Conservation (phyloP, 2,329 filamentous ascomycete species). For the Cryphonectria naterciae region DNA sequence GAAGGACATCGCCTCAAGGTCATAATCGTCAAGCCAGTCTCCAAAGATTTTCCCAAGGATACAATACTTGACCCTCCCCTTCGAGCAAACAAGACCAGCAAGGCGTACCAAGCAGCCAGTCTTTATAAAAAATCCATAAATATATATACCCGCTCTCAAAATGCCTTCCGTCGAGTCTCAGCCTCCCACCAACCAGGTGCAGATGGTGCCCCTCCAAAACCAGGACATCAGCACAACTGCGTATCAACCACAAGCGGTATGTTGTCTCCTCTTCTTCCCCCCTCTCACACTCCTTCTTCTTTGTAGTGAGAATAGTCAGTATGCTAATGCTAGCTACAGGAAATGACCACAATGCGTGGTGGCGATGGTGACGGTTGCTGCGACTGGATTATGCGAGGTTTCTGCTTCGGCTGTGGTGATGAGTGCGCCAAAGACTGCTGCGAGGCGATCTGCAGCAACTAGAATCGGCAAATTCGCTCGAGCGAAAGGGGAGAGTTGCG, state of each 20-base stretch:
- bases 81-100: too few species aligned
- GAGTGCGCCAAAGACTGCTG: slow-evolving; percentile 3
- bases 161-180: slow-evolving; percentile 15
- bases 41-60: too few species aligned
- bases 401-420: slow-evolving; percentile 1
- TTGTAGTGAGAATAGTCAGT: not conserved
- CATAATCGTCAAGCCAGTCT: too few species aligned
- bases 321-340: too few species aligned
- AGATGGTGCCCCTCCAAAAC: not conserved
- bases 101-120: not conserved
- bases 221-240: not conserved
- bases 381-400: not conserved
- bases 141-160: not conserved
- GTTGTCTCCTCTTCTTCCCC: not conserved
- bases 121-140: not conserved
- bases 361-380: too few species aligned
- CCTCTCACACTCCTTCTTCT: not conserved
- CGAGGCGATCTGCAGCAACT: not conserved
- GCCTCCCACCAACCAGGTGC: slow-evolving; percentile 3
- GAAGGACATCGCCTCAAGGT: too few species aligned
- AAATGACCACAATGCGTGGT: too few species aligned
- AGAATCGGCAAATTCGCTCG: not conserved
- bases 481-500: not conserved
- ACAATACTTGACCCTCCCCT: too few species aligned
- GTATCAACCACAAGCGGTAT: not conserved